Evolutionary conservation across 345 rosid genomes (phyloP).

Genomic region (Gossypium mustelinum): DNA sequence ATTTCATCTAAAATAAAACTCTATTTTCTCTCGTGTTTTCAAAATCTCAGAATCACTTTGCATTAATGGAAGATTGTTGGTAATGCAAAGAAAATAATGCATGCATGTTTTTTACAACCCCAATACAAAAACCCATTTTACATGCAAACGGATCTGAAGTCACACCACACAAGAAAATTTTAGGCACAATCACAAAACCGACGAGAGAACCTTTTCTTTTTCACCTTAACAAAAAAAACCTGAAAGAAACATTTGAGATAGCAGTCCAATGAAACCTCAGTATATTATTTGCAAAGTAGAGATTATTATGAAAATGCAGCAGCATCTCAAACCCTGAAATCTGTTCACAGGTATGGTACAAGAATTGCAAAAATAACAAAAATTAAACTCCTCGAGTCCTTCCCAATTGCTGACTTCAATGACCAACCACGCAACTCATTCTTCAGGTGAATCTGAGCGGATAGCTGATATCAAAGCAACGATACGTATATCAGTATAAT

Average conservation of each 20-base stretch:
- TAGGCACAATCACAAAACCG: too few relatives aligned
- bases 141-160: too few relatives aligned
- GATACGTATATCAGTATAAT: not conserved
- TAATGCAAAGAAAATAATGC: too few relatives aligned
- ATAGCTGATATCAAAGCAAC: slow-evolving; percentile 4
- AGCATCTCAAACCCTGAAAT: slow-evolving; percentile 2
- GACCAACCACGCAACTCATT: slow-evolving; percentile 5
- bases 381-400: not conserved
- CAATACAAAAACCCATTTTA: too few relatives aligned
- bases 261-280: not conserved
- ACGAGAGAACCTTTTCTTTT: too few relatives aligned
- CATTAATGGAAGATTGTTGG: too few relatives aligned
- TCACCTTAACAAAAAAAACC: not conserved
- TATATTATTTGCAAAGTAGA: not conserved
- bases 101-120: too few relatives aligned
- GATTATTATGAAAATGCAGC: not conserved
- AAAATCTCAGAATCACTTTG: too few relatives aligned
- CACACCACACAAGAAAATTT: too few relatives aligned
- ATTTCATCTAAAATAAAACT: too few relatives aligned
- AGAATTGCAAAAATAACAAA: not conserved
- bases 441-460: slow-evolving; percentile 4
- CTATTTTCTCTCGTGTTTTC: too few relatives aligned
- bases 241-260: not conserved
- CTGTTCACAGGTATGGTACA: not conserved
- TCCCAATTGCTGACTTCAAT: not conserved